Conservation (phyloP, 2,329 filamentous ascomycete genomes). For the Dactylonectria estremocensis region DNA sequence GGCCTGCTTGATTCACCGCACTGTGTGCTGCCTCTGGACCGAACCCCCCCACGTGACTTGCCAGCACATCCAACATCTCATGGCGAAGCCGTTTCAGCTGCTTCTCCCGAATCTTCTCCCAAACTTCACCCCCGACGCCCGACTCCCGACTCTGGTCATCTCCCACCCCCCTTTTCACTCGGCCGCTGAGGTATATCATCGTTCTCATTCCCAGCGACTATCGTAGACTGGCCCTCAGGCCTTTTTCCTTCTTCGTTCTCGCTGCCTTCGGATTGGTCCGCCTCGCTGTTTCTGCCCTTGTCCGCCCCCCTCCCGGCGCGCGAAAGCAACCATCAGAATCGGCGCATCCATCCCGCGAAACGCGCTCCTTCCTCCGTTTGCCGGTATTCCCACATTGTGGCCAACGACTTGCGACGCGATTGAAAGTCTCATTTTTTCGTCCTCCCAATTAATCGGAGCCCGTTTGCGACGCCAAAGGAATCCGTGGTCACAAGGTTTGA, state of each 20-base stretch:
- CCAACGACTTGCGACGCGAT: constrained; percentile 41
- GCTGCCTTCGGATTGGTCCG: constrained; percentile 37
- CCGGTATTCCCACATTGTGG: constrained; percentile 27
- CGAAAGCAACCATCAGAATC: constrained; percentile 23
- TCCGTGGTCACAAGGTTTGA: constrained; percentile 54
- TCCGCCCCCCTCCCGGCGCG: constrained; percentile 37
- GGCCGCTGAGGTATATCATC: constrained; percentile 41
- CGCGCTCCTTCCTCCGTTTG: constrained; percentile 30
- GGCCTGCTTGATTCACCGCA: constrained; percentile 21
- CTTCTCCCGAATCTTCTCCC: constrained; percentile 46
- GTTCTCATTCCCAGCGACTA: constrained; percentile 40
- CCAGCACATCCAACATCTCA: constrained; percentile 37
- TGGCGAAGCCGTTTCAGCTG: constrained; percentile 41
- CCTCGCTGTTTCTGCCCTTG: constrained; percentile 31
- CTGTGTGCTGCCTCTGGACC: constrained; percentile 16
- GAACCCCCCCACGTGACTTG: constrained; percentile 33
- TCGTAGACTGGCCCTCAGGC: constrained; percentile 36
- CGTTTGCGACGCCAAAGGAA: constrained; percentile 44
- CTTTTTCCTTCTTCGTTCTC: constrained; percentile 29
- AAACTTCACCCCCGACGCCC: constrained; percentile 27
- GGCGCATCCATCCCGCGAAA: constrained; percentile 28
- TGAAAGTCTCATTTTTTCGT: constrained; percentile 18
- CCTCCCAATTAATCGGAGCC: constrained; percentile 35
- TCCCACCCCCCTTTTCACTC: constrained; percentile 38
- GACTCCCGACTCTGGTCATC: constrained; percentile 42